Conservation (phyloP, 2,329 filamentous ascomycete species). For the Cryphonectria naterciae region DNA sequence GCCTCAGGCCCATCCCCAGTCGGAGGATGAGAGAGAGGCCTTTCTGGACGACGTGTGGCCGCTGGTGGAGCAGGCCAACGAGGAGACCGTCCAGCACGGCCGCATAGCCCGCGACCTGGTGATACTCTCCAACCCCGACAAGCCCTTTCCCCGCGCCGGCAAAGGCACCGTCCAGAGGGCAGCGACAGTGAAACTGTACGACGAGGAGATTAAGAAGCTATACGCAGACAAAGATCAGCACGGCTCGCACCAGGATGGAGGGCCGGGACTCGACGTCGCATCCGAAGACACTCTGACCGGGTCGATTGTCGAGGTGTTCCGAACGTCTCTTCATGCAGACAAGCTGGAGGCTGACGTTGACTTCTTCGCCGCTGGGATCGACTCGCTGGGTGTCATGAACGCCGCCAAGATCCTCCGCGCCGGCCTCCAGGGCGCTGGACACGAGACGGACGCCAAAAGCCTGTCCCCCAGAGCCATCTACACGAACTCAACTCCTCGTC, state of each 20-base stretch:
- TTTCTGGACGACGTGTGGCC: slow-evolving; percentile 22
- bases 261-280: slow-evolving; percentile 30
- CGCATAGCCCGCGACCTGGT: slow-evolving; percentile 48
- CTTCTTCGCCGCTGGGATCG: slow-evolving; percentile 45
- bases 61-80: slow-evolving; percentile 21
- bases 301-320: slow-evolving; percentile 35
- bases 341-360: slow-evolving; percentile 37
- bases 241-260: slow-evolving; percentile 20
- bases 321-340: slow-evolving; percentile 27
- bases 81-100: slow-evolving; percentile 45
- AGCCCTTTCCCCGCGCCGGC: slow-evolving; percentile 48
- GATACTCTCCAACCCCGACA: slow-evolving; percentile 42
- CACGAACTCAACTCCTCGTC: slow-evolving; percentile 36
- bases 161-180: slow-evolving; percentile 53
- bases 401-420: slow-evolving; percentile 31
- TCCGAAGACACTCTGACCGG: slow-evolving; percentile 33
- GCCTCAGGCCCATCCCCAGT: slow-evolving; percentile 6
- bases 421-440: slow-evolving; percentile 31
- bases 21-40: slow-evolving; percentile 4
- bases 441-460: slow-evolving; percentile 20
- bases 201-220: slow-evolving; percentile 47
- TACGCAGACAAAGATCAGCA: slow-evolving; percentile 39
- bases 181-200: slow-evolving; percentile 45
- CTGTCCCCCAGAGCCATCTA: slow-evolving; percentile 37
- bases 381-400: slow-evolving; percentile 45